Base-by-base conservation (phyloP, 2,329 filamentous ascomycete species). In the Alternaria viburni region DNA sequence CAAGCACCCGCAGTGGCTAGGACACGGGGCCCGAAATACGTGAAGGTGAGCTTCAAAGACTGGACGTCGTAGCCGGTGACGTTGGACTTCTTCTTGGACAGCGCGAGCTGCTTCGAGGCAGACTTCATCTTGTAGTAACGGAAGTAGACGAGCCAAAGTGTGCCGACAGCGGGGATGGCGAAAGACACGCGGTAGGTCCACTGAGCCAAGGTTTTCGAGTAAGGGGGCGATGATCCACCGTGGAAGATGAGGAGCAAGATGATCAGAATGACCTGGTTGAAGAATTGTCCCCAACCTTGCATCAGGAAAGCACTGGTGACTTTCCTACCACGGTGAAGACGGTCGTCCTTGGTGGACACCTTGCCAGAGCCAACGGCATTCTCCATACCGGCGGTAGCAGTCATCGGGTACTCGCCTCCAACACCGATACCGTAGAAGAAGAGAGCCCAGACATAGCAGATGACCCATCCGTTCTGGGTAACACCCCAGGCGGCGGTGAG, bases 221-320 rank as follows among this genome's bases (percentile, higher is more conserved):
- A 97, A 21, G 91, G 88, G 71, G 89, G 86, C 52, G 91, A 91
- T 64, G 84, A 86, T 61, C 91, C 91, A 75, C 90, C 89, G 86
- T 97, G 93, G 87, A 97, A 96, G 82, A 95, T 91, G 72, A 96
- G 86, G 62, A 97, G 88, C 54, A 96, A 85, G 57, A 97, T 79
- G 75, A 98, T 97, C 67, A 98, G 87, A 61, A 97, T 82, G 72
- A 91, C 90, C 82, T 97, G 95, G 87, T 98, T 98, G 84, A 92
- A 85, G 79, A 97, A 92, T 81, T 98, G 95, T 69, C 95, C 95
- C 95, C 95, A 98, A 58, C 95, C 95, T 82, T 98, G 95, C 95
- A 98, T 97, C 82, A 98, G 82, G 85, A 98, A 98, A 62, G 95
- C 94, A 80, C 91, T 93, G 69, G 93, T 97, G 78, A 97, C 95